Base-by-base conservation (phyloP, 768 basidiomycete species). In the Mycena rosella region DNA sequence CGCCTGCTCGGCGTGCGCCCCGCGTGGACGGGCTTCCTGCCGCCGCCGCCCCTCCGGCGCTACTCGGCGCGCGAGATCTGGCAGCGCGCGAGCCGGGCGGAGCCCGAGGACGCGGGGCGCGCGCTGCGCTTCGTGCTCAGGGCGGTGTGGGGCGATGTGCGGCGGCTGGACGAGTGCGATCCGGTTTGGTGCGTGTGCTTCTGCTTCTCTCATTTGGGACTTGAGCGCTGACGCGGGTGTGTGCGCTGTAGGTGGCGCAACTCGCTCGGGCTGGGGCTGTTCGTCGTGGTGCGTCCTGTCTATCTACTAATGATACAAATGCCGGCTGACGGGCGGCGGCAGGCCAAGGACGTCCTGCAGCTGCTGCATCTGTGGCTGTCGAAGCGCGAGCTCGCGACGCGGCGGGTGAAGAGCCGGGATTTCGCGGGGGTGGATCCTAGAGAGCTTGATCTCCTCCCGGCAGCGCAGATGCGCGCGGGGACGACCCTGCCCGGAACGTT, bases 361-460 rank as follows among this genome's bases (percentile, higher is more conserved):
- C 81, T 94, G 0, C 77, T 91, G 6, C 89, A 94, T 72, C 81
- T 92, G 8, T 91, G 87, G 79, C 83, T 94, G 6, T 84, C 88
- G 8, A 91, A 91, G 74, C 88, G 87, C 20, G 93, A 94, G 74
- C 80, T 93, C 7, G 88, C 91, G 74, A 88, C 87, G 2, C 83
- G 93, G 17, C 81, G 82, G 26, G 88, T 94, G 29, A 91, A 89
- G 78, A 91, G 84, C 73, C 85, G 86, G 66, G 87, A 91, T 47
- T 94, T 94, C 74, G 81, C 83, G n/a, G 91, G 91, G 0, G 86
- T 94, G n/a, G 92, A 94, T 72, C 72, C 87, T 48, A 75, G 78
- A 14, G 88, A 87, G 68, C 81, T 94, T 44, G 92, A 94, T 75
- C 83, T 94, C 29, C 84, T 92, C 20, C 58, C 69, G 2, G n/a